Evolutionary conservation across 192 early-diverging fungal genomes (phyloP), one percentile per base, ranked within the genome.

Genomic region (Funneliformis geosporum): DNA sequence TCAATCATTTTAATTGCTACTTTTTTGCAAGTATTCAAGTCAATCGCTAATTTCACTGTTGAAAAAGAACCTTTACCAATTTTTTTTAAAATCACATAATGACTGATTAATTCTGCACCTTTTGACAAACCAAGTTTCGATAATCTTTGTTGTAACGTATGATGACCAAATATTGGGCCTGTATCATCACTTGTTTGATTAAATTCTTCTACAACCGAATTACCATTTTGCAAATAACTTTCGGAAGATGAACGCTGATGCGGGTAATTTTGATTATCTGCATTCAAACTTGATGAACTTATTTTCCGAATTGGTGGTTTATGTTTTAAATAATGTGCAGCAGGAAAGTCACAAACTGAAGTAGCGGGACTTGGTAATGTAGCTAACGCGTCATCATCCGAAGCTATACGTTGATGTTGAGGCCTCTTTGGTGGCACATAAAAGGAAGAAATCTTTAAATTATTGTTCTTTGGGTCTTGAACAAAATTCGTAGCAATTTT

Each of bases 31-130:
- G 77, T 82, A 5, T 82, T 73, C 10, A 86, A 80, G 65, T 90
- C 83, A 12, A 89, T 73, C 5, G 90, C 89, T 47, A 91, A 83
- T 73, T 91, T 89, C 14, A 91, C 90, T 64, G 89, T 83, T 4
- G 90, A 90, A 70, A 91, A 91, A 21, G 84, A 81, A 18, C 90
- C 90, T 5, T 83, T 75, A 0, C 90, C 90, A 50, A 91, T 90
- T 69, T 59, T 85, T 61, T 79, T 70, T 16, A 60, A 25, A 12
- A 79, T 44, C 28, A 50, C 65, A 59, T 70, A 79, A 60, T 70
- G 77, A 8, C 77, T 50, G 14, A 79, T 79, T 16, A 70, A 28
- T 60, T 68, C 66, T 5, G 67, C n/a, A 10, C 9, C 6, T 33
- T 68, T 50, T 50, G 38, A 25, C 8, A 79, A 66, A 14, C 61